phyloP scores from a whole-genome alignment of 768 basidiomycete species.

The Mycena floridula region DNA sequence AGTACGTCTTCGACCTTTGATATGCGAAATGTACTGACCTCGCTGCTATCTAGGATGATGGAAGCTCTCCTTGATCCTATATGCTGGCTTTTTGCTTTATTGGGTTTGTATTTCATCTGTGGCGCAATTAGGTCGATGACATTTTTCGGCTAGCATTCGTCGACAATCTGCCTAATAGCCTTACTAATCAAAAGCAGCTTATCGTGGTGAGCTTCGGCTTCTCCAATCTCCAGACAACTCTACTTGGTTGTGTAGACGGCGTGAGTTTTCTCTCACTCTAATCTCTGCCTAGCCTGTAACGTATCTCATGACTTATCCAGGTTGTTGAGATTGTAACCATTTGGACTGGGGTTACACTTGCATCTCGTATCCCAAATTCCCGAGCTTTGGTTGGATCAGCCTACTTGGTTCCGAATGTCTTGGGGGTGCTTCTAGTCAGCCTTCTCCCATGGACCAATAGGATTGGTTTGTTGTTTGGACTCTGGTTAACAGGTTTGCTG shows the following conservation, averaged over 20 bases:
- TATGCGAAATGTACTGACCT: background rate
- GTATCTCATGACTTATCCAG: no score
- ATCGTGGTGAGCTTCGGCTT: slow-evolving; percentile 67
- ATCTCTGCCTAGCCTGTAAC: no score
- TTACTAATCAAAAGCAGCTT: slow-evolving; percentile 30
- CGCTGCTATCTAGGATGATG: slow-evolving; percentile 43
- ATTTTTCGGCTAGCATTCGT: no score
- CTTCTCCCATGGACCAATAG: slow-evolving; percentile 60
- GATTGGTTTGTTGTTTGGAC: slow-evolving; percentile 54
- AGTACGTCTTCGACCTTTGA: slow-evolving; percentile 38
- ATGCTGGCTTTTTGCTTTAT: slow-evolving; percentile 73
- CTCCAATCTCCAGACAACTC: slow-evolving; percentile 55
- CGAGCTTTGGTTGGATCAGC: slow-evolving; percentile 58
- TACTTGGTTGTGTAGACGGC: slow-evolving; percentile 64
- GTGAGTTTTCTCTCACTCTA: slow-evolving; percentile 30
- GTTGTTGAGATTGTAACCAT: slow-evolving; percentile 64
- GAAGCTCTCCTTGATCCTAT: slow-evolving; percentile 67
- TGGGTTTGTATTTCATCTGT: no score
- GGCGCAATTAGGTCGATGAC: no score
- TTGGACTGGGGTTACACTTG: slow-evolving; percentile 55
- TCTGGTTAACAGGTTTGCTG: no score
- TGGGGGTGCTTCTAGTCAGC: slow-evolving; percentile 59
- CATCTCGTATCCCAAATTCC: slow-evolving; percentile 48
- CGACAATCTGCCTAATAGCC: slow-evolving; percentile 59
- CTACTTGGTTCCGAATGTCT: slow-evolving; percentile 59